phyloP scores from a whole-genome alignment of 2,329 filamentous ascomycete genomes.

The Penicillium polonicum region DNA sequence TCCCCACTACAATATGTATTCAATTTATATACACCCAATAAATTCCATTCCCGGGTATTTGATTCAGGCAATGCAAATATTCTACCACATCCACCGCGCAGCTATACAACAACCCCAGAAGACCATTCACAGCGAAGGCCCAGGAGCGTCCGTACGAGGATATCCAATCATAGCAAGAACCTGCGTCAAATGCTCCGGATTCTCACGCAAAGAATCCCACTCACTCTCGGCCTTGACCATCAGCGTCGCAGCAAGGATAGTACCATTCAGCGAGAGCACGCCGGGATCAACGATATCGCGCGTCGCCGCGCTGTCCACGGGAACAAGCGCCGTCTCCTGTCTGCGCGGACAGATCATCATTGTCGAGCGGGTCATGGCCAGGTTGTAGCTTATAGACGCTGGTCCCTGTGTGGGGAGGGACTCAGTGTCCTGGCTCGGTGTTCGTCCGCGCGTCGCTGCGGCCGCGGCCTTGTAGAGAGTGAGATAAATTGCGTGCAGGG shows the following conservation, averaged over 20 bases:
- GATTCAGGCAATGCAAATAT: not conserved
- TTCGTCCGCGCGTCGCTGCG: conserved; percentile 21
- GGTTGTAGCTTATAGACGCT: conserved; percentile 56
- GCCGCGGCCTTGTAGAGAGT: conserved; percentile 45
- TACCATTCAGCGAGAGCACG: conserved; percentile 56
- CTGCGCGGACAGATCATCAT: conserved; percentile 56
- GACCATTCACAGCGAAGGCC: conserved; percentile 1
- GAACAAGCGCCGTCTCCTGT: conserved; percentile 46
- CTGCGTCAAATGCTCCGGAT: conserved; percentile 43
- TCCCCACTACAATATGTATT: too few species aligned
- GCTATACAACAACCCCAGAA: not conserved
- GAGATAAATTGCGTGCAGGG: conserved; percentile 40
- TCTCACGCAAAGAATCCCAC: conserved; percentile 50
- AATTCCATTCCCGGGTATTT: not conserved
- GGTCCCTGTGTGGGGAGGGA: conserved; percentile 34
- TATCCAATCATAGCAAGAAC: conserved; percentile 47
- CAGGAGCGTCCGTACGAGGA: conserved; percentile 23
- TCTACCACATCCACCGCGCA: not conserved
- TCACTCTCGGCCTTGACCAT: conserved; percentile 59
- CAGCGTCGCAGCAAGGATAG: conserved; percentile 56
- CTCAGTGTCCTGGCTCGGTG: conserved; percentile 12
- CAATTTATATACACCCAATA: not conserved
- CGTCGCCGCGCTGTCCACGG: conserved; percentile 38
- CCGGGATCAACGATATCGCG: conserved; percentile 34
- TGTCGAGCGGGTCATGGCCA: conserved; percentile 54